Evolutionary conservation across 805 yeast species (phyloP), one percentile per base, ranked within the genome.

Genomic region (Spathaspora boniae): DNA sequence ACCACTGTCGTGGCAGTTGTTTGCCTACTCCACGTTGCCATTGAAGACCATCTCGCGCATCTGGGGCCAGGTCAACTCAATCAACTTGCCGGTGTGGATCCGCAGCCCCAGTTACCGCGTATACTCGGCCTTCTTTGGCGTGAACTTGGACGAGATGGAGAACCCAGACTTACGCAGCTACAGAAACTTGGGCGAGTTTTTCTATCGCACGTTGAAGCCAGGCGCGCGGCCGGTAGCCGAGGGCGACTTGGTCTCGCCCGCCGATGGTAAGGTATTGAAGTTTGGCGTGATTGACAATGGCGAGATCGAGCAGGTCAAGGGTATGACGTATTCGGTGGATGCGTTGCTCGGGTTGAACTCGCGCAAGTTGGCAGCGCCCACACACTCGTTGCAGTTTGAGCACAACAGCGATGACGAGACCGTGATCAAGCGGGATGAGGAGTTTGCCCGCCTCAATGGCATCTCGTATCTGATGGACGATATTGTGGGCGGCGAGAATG

Each of bases 301-400:
- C 22, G 86, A 84, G 46, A 87, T 93, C 41, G 98, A 93, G 58
- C 98, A 91, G 59, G 98, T 93, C 26, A 93, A 93, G 63, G 98
- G 98, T 6, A 77, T 93, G 78, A 86, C 94, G 1, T 93, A 93
- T 58, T 81, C 95, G 2, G 73, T 93, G 11, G 91, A 86, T 46
- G 89, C 94, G 7, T 74, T 93, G 36, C 70, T 93, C 30, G 99
- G 99, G 4, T 70, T 76, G 32, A 62, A 68, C 6, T 58, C 70
- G 9, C 54, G 55, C 24, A 44, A 55, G 24, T 54, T 76, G 38
- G 82, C 81, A 9, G 82, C 81, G 1, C 82, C 82, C 4, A 55
- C 70, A 7, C 74, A 70, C 45, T 54, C 66, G 17, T 65, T 75
- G 17, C 65, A 70, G 14, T 74, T 76, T 44, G 67, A 65, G 15